Evolutionary conservation across 257 asterid genomes (phyloP).

Genomic region (Rubia yunnanensis): DNA sequence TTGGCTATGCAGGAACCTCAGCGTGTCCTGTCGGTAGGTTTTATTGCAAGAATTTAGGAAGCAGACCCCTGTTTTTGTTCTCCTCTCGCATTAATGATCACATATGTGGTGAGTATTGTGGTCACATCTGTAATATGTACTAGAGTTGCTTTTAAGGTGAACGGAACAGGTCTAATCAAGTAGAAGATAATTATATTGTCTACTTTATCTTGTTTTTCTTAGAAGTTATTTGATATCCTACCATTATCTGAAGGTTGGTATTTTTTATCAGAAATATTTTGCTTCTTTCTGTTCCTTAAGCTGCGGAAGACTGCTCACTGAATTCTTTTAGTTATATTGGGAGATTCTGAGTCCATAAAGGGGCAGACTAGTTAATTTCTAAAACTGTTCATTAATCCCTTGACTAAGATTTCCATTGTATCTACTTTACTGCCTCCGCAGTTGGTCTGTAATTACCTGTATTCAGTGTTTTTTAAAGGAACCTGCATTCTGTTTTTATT

Average conservation of each 20-base stretch:
- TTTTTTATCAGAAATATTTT: background rate
- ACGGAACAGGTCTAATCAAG: no score
- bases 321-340: background rate
- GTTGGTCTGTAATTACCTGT: background rate
- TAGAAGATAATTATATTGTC: background rate
- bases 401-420: no score
- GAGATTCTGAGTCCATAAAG: background rate
- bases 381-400: background rate
- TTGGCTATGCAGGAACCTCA: constrained; percentile 58
- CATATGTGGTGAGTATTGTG: constrained; percentile 57
- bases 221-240: background rate
- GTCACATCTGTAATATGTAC: background rate
- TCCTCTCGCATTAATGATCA: constrained; percentile 81
- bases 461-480: background rate
- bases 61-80: constrained; percentile 69
- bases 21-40: constrained; percentile 88
- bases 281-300: background rate
- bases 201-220: background rate
- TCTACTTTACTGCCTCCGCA: background rate
- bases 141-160: background rate
- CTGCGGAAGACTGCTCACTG: background rate
- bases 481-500: background rate
- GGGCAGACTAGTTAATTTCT: background rate
- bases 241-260: background rate
- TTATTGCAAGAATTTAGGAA: constrained; percentile 84